Evolutionary conservation across 768 basidiomycete species (phyloP).

Genomic region (Porphyrellus cyaneotinctus): DNA sequence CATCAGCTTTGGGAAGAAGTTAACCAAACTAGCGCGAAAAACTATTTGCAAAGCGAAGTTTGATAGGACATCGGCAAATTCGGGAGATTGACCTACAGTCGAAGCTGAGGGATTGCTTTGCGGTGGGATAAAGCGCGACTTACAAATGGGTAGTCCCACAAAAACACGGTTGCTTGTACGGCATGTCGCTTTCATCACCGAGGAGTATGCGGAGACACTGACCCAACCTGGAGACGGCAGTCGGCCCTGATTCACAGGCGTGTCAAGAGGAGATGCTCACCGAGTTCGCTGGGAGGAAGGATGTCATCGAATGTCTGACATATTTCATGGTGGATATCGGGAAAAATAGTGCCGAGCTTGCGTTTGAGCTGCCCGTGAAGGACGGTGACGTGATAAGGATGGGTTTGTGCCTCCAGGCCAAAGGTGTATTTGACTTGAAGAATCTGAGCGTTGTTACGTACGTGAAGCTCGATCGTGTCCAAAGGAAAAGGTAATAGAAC

Average conservation of each 20-base stretch:
- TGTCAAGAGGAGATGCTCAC: slow-evolving; percentile 11
- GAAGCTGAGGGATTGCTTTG: slow-evolving; percentile 7
- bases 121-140: slow-evolving; percentile 8
- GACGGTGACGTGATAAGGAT: slow-evolving; percentile 35
- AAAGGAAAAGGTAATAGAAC: slow-evolving; percentile 6
- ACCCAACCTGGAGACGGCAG: slow-evolving; percentile 27
- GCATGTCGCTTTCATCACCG: slow-evolving; percentile 31
- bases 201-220: slow-evolving; percentile 24
- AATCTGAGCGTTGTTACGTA: slow-evolving; percentile 27
- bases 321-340: slow-evolving; percentile 34
- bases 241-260: slow-evolving; percentile 11
- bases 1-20: slow-evolving; percentile 32
- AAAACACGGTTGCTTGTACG: slow-evolving; percentile 41
- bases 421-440: slow-evolving; percentile 38
- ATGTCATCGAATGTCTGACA: slow-evolving; percentile 28
- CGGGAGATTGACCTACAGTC: slow-evolving; percentile 33
- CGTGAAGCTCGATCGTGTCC: slow-evolving; percentile 4
- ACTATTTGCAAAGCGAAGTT: slow-evolving; percentile 35
- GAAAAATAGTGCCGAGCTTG: slow-evolving; percentile 32
- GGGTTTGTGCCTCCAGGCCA: slow-evolving; percentile 30
- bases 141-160: slow-evolving; percentile 38
- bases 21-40: slow-evolving; percentile 30
- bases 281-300: slow-evolving; percentile 19
- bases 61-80: slow-evolving; percentile 33
- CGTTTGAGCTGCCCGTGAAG: slow-evolving; percentile 32